Evolutionary conservation across 805 yeast species (phyloP).

Genomic region (Candida methanosorbosa): DNA sequence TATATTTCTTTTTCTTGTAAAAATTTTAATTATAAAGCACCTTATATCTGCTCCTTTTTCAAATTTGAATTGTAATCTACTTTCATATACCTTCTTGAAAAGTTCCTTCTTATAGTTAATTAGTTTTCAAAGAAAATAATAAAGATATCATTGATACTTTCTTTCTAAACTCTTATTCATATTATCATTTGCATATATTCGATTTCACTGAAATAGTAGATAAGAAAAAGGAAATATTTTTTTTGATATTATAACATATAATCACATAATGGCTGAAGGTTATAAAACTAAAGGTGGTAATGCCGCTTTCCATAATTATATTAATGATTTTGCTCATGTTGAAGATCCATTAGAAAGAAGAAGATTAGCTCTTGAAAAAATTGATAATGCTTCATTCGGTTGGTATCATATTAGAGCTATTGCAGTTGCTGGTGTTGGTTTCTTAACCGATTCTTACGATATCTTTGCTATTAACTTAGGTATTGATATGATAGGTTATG

Average conservation of each 20-base stretch:
- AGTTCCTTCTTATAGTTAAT: too few relatives aligned
- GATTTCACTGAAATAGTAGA: too few relatives aligned
- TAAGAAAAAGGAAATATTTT: too few relatives aligned
- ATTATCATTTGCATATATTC: too few relatives aligned
- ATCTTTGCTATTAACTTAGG: slow-evolving; percentile 85
- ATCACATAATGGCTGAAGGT: slow-evolving; percentile 1
- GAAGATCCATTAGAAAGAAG: slow-evolving; percentile 84
- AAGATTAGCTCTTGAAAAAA: slow-evolving; percentile 76
- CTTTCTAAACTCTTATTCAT: too few relatives aligned
- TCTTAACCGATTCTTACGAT: slow-evolving; percentile 88
- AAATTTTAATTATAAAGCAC: too few relatives aligned
- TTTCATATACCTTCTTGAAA: too few relatives aligned
- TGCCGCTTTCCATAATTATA: slow-evolving; percentile 76
- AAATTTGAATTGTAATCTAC: too few relatives aligned
- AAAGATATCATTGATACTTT: too few relatives aligned
- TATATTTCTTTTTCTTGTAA: too few relatives aligned
- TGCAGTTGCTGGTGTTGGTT: slow-evolving; percentile 87
- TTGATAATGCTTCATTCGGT: slow-evolving; percentile 70
- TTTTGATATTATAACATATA: not conserved
- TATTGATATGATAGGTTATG: slow-evolving; percentile 69
- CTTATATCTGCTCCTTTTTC: too few relatives aligned
- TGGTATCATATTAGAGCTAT: slow-evolving; percentile 82
- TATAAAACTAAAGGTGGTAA: slow-evolving; percentile 61
- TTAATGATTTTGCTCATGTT: slow-evolving; percentile 72
- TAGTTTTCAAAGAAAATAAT: too few relatives aligned